Evolutionary conservation across 2,329 filamentous ascomycete genomes (phyloP).

Genomic region (Clarireedia monteithiana): DNA sequence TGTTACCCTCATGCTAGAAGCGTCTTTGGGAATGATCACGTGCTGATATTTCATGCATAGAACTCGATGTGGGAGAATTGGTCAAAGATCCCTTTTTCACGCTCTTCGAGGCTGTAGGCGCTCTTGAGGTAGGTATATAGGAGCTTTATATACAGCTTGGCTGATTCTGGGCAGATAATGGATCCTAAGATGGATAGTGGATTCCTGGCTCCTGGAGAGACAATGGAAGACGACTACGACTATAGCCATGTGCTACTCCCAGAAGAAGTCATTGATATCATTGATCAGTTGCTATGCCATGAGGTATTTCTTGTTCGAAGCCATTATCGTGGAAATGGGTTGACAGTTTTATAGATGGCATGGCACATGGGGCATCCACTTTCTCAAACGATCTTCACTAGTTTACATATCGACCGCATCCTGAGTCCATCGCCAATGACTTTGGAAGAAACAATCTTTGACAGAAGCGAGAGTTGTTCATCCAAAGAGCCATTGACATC

Average conservation of each 20-base stretch:
- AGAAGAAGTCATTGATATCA: slow-evolving; percentile 81
- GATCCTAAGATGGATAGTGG: slow-evolving; percentile 99
- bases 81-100: slow-evolving; percentile 94
- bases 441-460: slow-evolving; percentile 37
- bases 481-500: slow-evolving; percentile 42
- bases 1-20: slow-evolving; percentile 17
- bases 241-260: slow-evolving; percentile 59
- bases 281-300: slow-evolving; percentile 84
- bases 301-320: slow-evolving; percentile 51
- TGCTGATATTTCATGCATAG: slow-evolving; percentile 37
- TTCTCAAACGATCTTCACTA: slow-evolving; percentile 90
- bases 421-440: slow-evolving; percentile 60
- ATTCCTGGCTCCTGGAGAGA: slow-evolving; percentile 67
- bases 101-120: slow-evolving; percentile 87
- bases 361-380: slow-evolving; percentile 97
- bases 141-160: background rate
- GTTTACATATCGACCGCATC: slow-evolving; percentile 79
- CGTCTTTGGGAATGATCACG: slow-evolving; percentile 13
- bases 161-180: slow-evolving; percentile 65
- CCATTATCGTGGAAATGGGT: background rate
- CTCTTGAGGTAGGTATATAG: slow-evolving; percentile 54
- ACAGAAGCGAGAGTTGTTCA: slow-evolving; percentile 18
- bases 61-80: slow-evolving; percentile 69
- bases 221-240: slow-evolving; percentile 78
- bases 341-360: slow-evolving; percentile 56